phyloP scores from a whole-genome alignment of 495 filamentous ascomycete species.

The Pyronema domesticum region DNA sequence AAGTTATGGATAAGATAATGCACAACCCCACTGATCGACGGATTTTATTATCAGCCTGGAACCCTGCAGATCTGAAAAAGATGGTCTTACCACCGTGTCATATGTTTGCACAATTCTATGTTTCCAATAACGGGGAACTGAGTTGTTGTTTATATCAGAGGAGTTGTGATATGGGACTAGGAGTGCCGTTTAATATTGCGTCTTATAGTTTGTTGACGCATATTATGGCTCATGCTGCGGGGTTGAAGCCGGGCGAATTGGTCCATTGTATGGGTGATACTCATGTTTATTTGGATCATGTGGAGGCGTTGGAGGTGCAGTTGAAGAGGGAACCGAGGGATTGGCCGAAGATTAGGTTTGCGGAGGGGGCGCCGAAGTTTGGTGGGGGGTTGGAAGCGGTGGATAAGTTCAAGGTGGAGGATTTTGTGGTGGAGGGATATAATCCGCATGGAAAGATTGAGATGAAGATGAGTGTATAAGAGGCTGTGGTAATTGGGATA shows the following conservation, averaged over 20 bases:
- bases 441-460: conserved; percentile 73
- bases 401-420: conserved; percentile 75
- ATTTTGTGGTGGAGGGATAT: conserved; percentile 78
- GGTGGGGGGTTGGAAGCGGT: conserved; percentile 41
- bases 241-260: conserved; percentile 63
- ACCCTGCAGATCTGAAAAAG: conserved; percentile 61
- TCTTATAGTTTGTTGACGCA: conserved; percentile 82
- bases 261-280: conserved; percentile 93
- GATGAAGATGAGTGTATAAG: conserved; percentile 94
- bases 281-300: conserved; percentile 85
- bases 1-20: conserved; percentile 65
- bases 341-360: conserved; percentile 62
- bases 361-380: conserved; percentile 30
- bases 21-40: conserved; percentile 71
- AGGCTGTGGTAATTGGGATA: no score
- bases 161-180: conserved; percentile 92
- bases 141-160: conserved; percentile 82
- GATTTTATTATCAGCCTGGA: conserved; percentile 86
- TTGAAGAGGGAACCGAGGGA: conserved; percentile 58
- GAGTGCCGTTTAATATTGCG: conserved; percentile 95
- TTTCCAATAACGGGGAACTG: conserved; percentile 52
- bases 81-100: conserved; percentile 97
- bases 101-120: conserved; percentile 98
- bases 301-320: conserved; percentile 69
- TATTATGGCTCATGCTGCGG: conserved; percentile 77